Evolutionary conservation across 2,329 filamentous ascomycete species (phyloP), one percentile per base, ranked within the genome.

Genomic region (Pleoardoris graminearum): DNA sequence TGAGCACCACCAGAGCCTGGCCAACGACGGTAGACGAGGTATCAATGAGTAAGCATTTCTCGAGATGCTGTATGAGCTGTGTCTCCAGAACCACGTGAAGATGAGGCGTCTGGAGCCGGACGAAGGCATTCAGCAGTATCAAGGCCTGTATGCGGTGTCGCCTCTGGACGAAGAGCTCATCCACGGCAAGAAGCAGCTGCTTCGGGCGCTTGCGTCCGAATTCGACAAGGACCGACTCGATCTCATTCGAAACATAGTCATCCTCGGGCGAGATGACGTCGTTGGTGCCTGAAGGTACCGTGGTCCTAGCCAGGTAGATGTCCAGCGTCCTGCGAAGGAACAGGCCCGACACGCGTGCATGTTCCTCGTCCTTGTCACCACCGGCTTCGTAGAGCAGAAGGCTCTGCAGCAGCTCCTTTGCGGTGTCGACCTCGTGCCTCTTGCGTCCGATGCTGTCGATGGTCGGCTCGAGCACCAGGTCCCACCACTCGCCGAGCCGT

Each of bases 11-110:
- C 47, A 94, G 76, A 1, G 89, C 88, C 37, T 91, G 77, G 1
- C 89, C 89, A n/a, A 93, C 80, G 3, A 88, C 84, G 0, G 87
- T 86, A 0, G 88, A 90, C 0, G 89, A 92, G 1, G 87, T 89
- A 69, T 94, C 90, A 49, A 83, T 83, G 71, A 91, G 87, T 1
- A 94, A 78, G 57, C 88, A 92, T 64, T 83, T 85, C 47, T 93
- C 76, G 17, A 94, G 76, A 66, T 88, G 85, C 52, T 82, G 80
- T 59, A 94, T 87, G 1, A 94, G 77, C 0, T 85, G 82, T 1
- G 89, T 92, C 59, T 91, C 82, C 4, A 89, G 74, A 30, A 91
- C 83, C 36, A 86, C 80, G 66, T 94, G 84, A 1, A 94, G 78
- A 72, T 92, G 90, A 4, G 90, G 89, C n/a, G 89, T 88, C 59